Base-by-base conservation (phyloP, 352 stramenopile species). In the Pythium phragmitis region DNA sequence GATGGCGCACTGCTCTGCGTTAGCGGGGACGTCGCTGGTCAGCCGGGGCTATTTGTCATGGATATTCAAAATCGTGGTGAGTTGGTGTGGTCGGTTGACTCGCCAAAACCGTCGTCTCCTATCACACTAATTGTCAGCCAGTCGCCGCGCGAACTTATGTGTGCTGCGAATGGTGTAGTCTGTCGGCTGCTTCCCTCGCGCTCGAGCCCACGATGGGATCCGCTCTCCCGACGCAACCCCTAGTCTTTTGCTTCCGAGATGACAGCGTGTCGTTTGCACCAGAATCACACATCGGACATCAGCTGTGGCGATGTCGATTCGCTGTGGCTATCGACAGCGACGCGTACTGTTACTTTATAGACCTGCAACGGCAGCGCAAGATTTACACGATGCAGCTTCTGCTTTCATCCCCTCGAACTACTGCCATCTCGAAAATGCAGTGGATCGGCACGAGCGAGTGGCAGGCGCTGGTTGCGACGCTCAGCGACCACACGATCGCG, bases 361-460 rank as follows among this genome's bases (percentile, higher is more conserved):
- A 74, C 28, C 39, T 68, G 4, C 57, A 73, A 2, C 28, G 48
- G 16, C 48, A 68, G 23, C 52, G 33, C 23, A 51, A 65, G 11
- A n/a, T 70, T 3, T 45, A 59, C 5, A 59, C 57, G 13, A 60
- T 63, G 33, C 61, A 74, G 46, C 34, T 69, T 1, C 7, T 73
- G 9, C 51, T 68, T 7, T 55, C 60, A 7, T 50, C 41, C 2
- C 16, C 33, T 26, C 36, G 37, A n/a, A 14, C 39, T 45, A 65
- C 26, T 30, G 26, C 12, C n/a, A 50, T 67, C 21, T 33, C 41
- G 2, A 28, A 26, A 4, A n/a, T 69, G 5, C n/a, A 67, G 17
- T 75, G 68, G 63, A 21, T 72, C 39, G 63, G 54, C 42, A 66
- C 63, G 3, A 57, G 42, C 14, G 56, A 72, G 42, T 70, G 65